Evolutionary conservation across 2,329 filamentous ascomycete species (phyloP).

Genomic region (Claviceps digitariae): DNA sequence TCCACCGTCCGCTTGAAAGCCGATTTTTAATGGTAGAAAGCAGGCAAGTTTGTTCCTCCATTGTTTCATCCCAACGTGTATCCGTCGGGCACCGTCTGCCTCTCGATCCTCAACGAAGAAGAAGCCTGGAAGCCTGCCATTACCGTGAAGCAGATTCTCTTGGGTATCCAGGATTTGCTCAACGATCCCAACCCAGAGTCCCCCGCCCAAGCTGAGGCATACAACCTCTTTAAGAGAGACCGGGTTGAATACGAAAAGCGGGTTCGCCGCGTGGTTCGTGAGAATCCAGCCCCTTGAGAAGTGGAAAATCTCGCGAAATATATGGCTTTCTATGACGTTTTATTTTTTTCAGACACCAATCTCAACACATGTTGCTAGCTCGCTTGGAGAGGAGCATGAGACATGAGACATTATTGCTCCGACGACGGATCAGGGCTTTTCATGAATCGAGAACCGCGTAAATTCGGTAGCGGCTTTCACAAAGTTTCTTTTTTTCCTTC

Average conservation of each 20-base stretch:
- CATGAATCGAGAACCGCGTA: neutral
- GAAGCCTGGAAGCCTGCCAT: conserved; percentile 98
- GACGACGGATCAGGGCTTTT: conserved; percentile 8
- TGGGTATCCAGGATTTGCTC: conserved; percentile 90
- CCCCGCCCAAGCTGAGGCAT: conserved; percentile 91
- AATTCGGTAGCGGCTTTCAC: conserved; percentile 4
- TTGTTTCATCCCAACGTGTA: conserved; percentile 99
- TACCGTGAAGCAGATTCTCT: conserved; percentile 92
- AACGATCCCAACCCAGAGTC: conserved; percentile 96
- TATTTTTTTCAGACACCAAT: conserved; percentile 2
- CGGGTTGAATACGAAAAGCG: conserved; percentile 75
- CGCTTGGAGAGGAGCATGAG: conserved; percentile 15
- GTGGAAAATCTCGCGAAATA: conserved; percentile 5
- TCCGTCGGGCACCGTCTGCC: conserved; percentile 90
- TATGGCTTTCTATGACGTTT: neutral
- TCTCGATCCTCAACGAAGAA: conserved; percentile 95
- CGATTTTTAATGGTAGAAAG: neutral
- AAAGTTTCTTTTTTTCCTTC: conserved; percentile 8
- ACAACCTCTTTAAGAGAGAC: conserved; percentile 93
- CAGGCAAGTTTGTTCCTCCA: conserved; percentile 91
- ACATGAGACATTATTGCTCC: conserved; percentile 11
- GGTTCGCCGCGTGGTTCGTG: conserved; percentile 72
- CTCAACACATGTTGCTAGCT: conserved; percentile 14
- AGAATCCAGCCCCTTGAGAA: conserved; percentile 63
- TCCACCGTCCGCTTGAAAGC: neutral